Conservation (phyloP, 495 filamentous ascomycete genomes). For the Friedmanniomyces endolithicus region DNA sequence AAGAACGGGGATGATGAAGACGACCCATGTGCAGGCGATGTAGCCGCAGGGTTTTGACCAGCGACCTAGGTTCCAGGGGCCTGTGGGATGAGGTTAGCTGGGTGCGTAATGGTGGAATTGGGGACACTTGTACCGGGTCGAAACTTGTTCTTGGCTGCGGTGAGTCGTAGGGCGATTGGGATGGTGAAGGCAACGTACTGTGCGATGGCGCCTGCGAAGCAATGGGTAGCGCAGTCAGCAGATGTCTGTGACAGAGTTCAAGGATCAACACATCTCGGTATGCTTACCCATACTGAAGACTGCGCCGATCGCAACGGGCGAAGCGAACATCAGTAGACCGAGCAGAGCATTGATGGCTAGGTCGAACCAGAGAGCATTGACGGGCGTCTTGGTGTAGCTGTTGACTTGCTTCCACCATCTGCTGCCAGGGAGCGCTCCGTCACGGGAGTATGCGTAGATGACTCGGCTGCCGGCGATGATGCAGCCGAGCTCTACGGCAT, state of each 20-base stretch:
- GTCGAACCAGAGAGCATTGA: conserved; percentile 13
- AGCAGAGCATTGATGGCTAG: conserved; percentile 6
- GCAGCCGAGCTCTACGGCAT: conserved; percentile 6
- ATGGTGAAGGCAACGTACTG: conserved; percentile 12
- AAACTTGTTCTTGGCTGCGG: conserved; percentile 6
- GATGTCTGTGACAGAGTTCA: no score
- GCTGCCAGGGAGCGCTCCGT: conserved; percentile 7
- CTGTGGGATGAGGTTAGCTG: not conserved
- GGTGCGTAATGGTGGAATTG: not conserved
- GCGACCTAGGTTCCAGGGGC: conserved; percentile 9
- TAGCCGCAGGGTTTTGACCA: conserved; percentile 10
- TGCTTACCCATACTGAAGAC: conserved; percentile 14
- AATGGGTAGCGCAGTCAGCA: no score
- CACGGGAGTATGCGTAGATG: conserved; percentile 11
- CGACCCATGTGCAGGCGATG: conserved; percentile 8
- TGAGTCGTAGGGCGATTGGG: conserved; percentile 6
- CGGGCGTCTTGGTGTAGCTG: conserved; percentile 2
- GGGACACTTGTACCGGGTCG: conserved; percentile 1
- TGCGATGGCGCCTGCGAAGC: conserved; percentile 7
- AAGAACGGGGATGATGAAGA: conserved; percentile 11
- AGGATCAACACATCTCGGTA: no score
- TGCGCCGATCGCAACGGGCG: conserved; percentile 9
- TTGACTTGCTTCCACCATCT: conserved; percentile 14
- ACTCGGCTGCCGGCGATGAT: conserved; percentile 12
- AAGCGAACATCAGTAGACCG: conserved; percentile 10